phyloP scores from a whole-genome alignment of 192 early-diverging fungal species.

The Polychytrium aggregatum region DNA sequence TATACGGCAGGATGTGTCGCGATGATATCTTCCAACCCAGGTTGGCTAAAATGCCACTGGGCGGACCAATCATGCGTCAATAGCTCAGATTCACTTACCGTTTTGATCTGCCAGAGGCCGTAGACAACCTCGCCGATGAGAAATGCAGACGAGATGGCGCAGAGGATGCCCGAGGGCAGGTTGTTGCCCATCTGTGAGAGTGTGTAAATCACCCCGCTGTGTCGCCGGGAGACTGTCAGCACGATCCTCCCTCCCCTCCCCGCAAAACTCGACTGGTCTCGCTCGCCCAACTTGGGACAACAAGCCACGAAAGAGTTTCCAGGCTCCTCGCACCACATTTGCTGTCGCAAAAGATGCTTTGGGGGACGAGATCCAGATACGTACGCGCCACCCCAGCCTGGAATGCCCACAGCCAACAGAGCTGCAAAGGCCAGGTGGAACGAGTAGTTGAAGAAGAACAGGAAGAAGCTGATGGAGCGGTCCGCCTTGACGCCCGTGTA shows the following conservation, averaged over 20 bases:
- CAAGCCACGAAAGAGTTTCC: neutral
- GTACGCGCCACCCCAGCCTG: conserved; percentile 20
- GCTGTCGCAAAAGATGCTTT: neutral
- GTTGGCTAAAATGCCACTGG: neutral
- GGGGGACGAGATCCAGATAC: neutral
- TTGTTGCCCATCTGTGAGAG: conserved; percentile 15
- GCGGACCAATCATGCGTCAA: neutral
- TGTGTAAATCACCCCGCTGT: conserved; percentile 22
- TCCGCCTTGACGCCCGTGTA: conserved; percentile 25
- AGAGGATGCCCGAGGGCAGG: conserved; percentile 15
- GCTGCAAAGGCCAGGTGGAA: conserved; percentile 15
- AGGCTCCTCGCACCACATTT: neutral
- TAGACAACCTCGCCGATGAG: conserved; percentile 21
- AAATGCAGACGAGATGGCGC: conserved; percentile 14
- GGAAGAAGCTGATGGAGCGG: conserved; percentile 19
- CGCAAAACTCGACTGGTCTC: no score
- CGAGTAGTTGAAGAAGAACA: conserved; percentile 26
- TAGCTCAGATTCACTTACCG: conserved; percentile 5
- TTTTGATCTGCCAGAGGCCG: conserved; percentile 32
- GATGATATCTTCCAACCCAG: neutral
- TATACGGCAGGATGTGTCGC: no score
- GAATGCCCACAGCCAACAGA: conserved; percentile 20
- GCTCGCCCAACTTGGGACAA: no score
- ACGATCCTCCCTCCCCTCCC: no score
- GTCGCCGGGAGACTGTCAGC: conserved; percentile 1